phyloP scores from a whole-genome alignment of 352 stramenopile genomes.

The Lagenidium giganteum region DNA sequence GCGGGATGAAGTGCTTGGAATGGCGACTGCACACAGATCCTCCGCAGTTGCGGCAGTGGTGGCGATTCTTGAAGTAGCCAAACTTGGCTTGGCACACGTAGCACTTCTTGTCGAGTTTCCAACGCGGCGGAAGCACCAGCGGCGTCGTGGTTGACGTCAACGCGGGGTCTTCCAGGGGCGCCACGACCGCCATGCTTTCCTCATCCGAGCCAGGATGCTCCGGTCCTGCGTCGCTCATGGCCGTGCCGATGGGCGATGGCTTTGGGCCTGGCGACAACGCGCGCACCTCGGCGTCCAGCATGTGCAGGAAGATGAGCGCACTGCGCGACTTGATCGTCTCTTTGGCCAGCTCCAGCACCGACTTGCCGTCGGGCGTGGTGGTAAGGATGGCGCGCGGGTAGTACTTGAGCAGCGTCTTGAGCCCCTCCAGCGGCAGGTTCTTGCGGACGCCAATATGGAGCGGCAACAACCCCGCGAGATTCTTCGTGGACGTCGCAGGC shows the following conservation, averaged over 20 bases:
- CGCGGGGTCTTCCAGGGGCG: conserved; percentile 18
- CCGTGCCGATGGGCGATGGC: no score
- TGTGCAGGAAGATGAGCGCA: conserved; percentile 21
- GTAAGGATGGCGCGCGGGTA: conserved; percentile 33
- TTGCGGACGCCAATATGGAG: conserved; percentile 53
- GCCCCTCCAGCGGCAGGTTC: conserved; percentile 29
- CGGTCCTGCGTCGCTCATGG: no score
- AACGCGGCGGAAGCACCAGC: conserved; percentile 21
- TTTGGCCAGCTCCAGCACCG: conserved; percentile 29
- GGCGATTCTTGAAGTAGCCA: conserved; percentile 50
- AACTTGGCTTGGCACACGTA: conserved; percentile 56
- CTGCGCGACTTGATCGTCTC: conserved; percentile 16
- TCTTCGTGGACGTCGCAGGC: conserved; percentile 23
- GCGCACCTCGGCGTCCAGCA: conserved; percentile 21
- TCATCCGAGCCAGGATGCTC: no score
- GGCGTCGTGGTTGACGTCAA: conserved; percentile 8
- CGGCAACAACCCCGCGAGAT: conserved; percentile 39
- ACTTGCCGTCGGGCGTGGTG: conserved; percentile 37
- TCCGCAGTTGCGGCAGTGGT: conserved; percentile 77
- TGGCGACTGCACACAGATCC: conserved; percentile 62
- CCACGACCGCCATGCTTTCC: no score
- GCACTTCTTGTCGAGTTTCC: conserved; percentile 43
- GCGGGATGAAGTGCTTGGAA: conserved; percentile 34
- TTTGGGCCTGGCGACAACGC: conserved; percentile 6
- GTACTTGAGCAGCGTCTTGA: conserved; percentile 45